Conservation (phyloP, 176 grass and related monocot species). For the Echinochloa phyllopogon region DNA sequence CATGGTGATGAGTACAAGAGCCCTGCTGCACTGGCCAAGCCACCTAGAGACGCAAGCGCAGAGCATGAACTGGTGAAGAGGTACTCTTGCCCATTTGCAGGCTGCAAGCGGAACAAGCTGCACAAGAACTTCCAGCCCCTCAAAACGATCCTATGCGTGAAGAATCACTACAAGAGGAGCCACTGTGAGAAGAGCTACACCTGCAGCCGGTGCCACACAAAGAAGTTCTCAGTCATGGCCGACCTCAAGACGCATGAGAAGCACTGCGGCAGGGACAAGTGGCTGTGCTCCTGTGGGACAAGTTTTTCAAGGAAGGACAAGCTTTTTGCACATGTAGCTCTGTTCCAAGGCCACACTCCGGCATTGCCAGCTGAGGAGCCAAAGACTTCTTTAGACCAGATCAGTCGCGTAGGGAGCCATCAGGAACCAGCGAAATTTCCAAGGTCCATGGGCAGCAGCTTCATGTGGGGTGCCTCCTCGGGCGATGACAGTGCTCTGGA, state of each 20-base stretch:
- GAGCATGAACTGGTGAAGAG: slow-evolving; percentile 54
- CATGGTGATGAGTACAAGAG: slow-evolving; percentile 85
- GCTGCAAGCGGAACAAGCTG: slow-evolving; percentile 84
- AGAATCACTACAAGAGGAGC: slow-evolving; percentile 90
- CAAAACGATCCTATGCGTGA: slow-evolving; percentile 81
- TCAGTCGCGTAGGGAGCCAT: not conserved
- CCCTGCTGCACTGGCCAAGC: slow-evolving; percentile 70
- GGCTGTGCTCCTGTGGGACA: slow-evolving; percentile 80
- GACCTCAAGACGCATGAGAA: slow-evolving; percentile 87
- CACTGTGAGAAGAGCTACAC: slow-evolving; percentile 76
- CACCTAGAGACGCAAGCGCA: slow-evolving; percentile 44
- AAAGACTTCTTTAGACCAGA: slow-evolving; percentile 36
- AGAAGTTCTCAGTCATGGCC: slow-evolving; percentile 77
- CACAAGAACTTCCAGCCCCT: slow-evolving; percentile 81
- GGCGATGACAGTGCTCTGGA: slow-evolving; percentile 15
- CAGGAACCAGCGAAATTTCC: slow-evolving; percentile 26
- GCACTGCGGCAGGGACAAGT: slow-evolving; percentile 69
- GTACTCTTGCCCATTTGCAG: slow-evolving; percentile 70
- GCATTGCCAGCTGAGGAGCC: slow-evolving; percentile 57
- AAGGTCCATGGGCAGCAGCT: slow-evolving; percentile 15
- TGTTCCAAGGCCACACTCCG: slow-evolving; percentile 77
- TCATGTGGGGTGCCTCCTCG: slow-evolving; percentile 42
- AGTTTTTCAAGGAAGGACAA: slow-evolving; percentile 89
- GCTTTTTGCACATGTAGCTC: slow-evolving; percentile 70
- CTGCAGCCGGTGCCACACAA: slow-evolving; percentile 69